phyloP scores from a whole-genome alignment of 768 basidiomycete species.

The Pisolithus albus region DNA sequence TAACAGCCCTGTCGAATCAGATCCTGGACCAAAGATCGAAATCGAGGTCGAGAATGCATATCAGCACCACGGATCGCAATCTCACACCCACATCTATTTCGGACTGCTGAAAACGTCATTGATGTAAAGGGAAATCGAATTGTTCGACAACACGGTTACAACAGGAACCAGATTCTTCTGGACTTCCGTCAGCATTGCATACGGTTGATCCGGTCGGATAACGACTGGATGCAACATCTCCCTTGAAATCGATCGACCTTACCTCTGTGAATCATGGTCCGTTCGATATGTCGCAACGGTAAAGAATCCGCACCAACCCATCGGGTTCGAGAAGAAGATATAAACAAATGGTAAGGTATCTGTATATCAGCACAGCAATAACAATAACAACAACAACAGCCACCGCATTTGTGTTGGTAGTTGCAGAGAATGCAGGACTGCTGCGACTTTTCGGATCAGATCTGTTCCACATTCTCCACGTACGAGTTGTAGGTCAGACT shows the following conservation, averaged over 20 bases:
- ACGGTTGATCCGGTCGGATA: constrained; percentile 60
- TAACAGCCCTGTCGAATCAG: not conserved
- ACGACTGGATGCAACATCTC: constrained; percentile 54
- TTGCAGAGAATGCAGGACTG: no score
- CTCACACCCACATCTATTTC: constrained; percentile 23
- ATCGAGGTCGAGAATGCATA: constrained; percentile 27
- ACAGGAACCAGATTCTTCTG: not conserved
- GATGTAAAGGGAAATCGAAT: not conserved
- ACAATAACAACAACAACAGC: no score
- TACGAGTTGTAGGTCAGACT: no score
- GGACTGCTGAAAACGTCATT: constrained; percentile 12
- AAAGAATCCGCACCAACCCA: constrained; percentile 14
- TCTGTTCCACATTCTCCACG: no score
- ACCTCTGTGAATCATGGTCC: constrained; percentile 34
- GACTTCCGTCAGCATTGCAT: constrained; percentile 37
- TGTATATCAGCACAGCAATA: constrained; percentile 10
- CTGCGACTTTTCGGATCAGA: no score
- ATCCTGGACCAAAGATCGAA: constrained; percentile 32
- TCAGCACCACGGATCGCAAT: constrained; percentile 32
- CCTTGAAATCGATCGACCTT: constrained; percentile 22
- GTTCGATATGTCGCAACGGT: constrained; percentile 38
- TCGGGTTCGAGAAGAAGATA: constrained; percentile 25
- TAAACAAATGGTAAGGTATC: constrained; percentile 42
- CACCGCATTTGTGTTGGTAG: no score
- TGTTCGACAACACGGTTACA: constrained; percentile 1